Evolutionary conservation across 1,284 basidiomycete genomes (phyloP).

Genomic region (Cutaneotrichosporon sp.): DNA sequence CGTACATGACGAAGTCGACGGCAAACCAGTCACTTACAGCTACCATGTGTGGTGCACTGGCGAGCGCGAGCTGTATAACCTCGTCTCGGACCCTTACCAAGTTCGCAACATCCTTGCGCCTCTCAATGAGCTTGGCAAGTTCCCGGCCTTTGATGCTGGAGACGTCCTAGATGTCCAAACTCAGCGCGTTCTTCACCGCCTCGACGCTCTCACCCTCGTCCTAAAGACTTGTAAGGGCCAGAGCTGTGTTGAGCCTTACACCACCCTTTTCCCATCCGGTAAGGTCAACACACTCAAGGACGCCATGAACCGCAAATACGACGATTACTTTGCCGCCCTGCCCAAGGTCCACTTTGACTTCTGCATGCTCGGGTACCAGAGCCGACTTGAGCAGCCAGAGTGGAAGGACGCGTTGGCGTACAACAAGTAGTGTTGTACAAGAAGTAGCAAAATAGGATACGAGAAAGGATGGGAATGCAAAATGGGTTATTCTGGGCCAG

Average conservation of each 20-base stretch:
- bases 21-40: constrained; percentile 21
- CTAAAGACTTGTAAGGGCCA: constrained; percentile 44
- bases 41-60: constrained; percentile 50
- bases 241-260: constrained; percentile 37
- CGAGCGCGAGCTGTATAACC: constrained; percentile 47
- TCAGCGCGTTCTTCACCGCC: constrained; percentile 23
- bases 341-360: constrained; percentile 37
- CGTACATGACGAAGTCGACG: constrained; percentile 29
- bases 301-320: constrained; percentile 27
- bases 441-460: too few species aligned
- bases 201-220: constrained; percentile 44
- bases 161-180: not conserved
- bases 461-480: too few species aligned
- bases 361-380: constrained; percentile 34
- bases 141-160: not conserved
- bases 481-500: too few species aligned
- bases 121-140: constrained; percentile 5
- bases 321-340: constrained; percentile 35
- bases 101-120: constrained; percentile 32
- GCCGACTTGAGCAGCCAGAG: constrained; percentile 31
- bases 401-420: constrained; percentile 18
- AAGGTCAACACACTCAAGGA: constrained; percentile 24
- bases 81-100: constrained; percentile 38
- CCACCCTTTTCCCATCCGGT: constrained; percentile 31
- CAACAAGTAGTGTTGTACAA: not conserved